Percentiles rank a stretch among this genome's conserved stretches.
Evolutionary conservation across 495 filamentous ascomycete genomes (phyloP).

Genomic region (Penicillium salamii): DNA sequence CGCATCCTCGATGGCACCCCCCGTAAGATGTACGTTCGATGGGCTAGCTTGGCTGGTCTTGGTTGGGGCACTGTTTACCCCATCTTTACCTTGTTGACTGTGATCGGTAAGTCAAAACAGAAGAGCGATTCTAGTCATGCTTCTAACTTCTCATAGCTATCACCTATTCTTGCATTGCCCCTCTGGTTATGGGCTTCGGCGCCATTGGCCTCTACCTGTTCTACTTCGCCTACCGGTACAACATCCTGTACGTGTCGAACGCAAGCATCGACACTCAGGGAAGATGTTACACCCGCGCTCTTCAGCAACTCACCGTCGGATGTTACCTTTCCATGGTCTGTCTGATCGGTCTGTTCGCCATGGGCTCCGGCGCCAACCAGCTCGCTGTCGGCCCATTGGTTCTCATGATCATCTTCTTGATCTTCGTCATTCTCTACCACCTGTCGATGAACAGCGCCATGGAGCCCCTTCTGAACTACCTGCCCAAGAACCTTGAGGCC

Average conservation of each 20-base stretch:
- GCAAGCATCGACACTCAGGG: conserved; percentile 87
- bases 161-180: conserved; percentile 87
- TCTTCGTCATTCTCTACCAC: conserved; percentile 82
- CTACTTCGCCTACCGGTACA: conserved; percentile 94
- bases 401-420: conserved; percentile 77
- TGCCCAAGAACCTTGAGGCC: conserved; percentile 63
- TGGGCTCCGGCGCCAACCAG: conserved; percentile 56
- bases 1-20: conserved; percentile 68
- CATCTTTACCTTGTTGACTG: conserved; percentile 76
- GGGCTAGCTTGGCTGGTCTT: conserved; percentile 59
- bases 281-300: conserved; percentile 77
- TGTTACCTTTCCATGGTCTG: conserved; percentile 82
- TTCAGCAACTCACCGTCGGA: conserved; percentile 88
- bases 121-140: background rate
- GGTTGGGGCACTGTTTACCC: conserved; percentile 91
- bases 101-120: conserved; percentile 55
- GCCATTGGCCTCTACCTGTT: conserved; percentile 80
- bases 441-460: conserved; percentile 75
- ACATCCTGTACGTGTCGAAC: conserved; percentile 88
- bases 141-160: conserved; percentile 51
- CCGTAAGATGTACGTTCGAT: conserved; percentile 70
- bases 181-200: conserved; percentile 83
- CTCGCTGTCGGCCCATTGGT: conserved; percentile 69
- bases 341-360: conserved; percentile 86
- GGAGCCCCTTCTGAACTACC: conserved; percentile 74